Evolutionary conservation across 495 filamentous ascomycete species (phyloP), one percentile per base, ranked within the genome.

Genomic region (Haplographium delicatum): DNA sequence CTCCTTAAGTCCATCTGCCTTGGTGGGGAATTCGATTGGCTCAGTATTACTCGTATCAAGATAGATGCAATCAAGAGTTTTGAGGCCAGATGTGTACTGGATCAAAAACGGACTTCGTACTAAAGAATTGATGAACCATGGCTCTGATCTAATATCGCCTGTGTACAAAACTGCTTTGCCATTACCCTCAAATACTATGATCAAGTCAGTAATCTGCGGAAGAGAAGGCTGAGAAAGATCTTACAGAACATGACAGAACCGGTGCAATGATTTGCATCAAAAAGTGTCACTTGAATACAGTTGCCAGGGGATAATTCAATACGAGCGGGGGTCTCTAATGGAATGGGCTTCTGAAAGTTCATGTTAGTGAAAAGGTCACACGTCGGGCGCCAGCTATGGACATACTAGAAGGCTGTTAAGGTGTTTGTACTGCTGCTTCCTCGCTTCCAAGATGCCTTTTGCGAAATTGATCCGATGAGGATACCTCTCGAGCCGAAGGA

Each of bases 181-280:
- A 44, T 80, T 64, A 4, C 81, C 81, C 62, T 96, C 87, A 33
- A 96, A 84, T 5, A 96, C 81, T 78, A 16, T 5, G 4, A 28
- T 22, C 15, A n/a, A 5, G 39, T 50, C 18, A 45, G 19, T 7
- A 1, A 15, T 51, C 39, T 43, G 45, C 18, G 24, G 13, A 23
- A 35, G 15, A 23, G 28, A 23, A 9, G 9, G 18, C 13, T 9
- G 15, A 22, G 23, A 19, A 5, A 27, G 9, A 11, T n/a, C 44
- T 9, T 57, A 78, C 74, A 52, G 61, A 96, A 96, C 89, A 96
- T 95, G 23, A 96, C 90, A 18, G 90, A 83, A 2, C 91, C 91
- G 16, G 83, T 71, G 62, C 91, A 97, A 59, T 96, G 91, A 60
- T 97, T 96, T 6, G 91, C 91, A 71, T 96, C 83, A 27, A 96